Base-by-base conservation (phyloP, 1,284 basidiomycete genomes). In the Rhizopogon parksii region DNA sequence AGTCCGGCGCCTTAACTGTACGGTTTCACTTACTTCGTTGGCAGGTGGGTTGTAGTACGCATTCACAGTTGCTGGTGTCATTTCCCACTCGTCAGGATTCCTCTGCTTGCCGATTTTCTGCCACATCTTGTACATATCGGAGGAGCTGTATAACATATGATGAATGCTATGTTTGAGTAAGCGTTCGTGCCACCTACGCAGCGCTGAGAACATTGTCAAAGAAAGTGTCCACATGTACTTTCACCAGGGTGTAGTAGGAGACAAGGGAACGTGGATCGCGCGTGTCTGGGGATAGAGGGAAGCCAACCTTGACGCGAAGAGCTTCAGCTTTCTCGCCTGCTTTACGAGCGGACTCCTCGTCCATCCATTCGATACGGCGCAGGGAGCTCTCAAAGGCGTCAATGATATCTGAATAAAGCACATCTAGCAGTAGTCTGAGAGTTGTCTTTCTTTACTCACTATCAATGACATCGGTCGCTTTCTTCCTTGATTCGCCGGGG, bases 241-340 rank as follows among this genome's bases (percentile, higher is more conserved):
- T 73, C 40, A 95, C 79, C 21, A 75, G 71, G 2, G 69, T 68
- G 64, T 98, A 99, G 72, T 92, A 99, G 30, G 63, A 68, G 30
- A 78, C 74, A 40, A 96, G 78, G 9, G 88, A 84, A 36, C 71
- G 70, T 27, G 93, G 79, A 59, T 85, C 75, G 21, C 75, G 77
- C 3, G 91, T 95, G 68, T 97, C 79, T 2, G 95, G 95, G 6
- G 80, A 88, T 4, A 85, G 66, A 0, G 95, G 95, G 69, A 87
- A 98, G 49, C 93, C 92, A 53, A 95, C 88, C 76, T 93, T 92
- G 66, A 91, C 76, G 19, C 80, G 78, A 52, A 93, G 83, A 1
- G 80, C 82, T 61, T 88, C 81, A 12, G 89, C 91, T 80, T 99
- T 99, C 65, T 88, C 82, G 37, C 85, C 82, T 2, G 95, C 95